Conservation (phyloP, 2,329 filamentous ascomycete genomes). For the Aureobasidium sp. region DNA sequence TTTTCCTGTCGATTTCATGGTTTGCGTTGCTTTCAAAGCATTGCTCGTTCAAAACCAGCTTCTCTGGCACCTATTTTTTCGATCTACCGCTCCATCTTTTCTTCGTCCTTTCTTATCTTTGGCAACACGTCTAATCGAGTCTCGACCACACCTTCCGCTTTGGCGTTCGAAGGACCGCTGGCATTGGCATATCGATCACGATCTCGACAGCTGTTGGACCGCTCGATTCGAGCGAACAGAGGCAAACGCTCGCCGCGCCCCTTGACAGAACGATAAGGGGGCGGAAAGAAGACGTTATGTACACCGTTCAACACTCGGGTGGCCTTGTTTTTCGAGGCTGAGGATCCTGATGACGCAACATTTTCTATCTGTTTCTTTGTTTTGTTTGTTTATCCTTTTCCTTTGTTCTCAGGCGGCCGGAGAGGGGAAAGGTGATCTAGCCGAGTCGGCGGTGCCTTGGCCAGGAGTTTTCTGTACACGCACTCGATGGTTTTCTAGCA, state of each 20-base stretch:
- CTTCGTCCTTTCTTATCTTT: background rate
- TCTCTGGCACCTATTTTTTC: background rate
- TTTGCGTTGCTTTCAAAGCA: background rate
- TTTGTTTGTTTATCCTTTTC: conserved; percentile 4
- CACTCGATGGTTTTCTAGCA: background rate
- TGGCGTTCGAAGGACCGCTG: background rate
- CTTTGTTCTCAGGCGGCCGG: background rate
- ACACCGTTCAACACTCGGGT: conserved; percentile 2
- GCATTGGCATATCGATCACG: conserved; percentile 3
- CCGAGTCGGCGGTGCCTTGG: background rate
- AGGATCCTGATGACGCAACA: background rate
- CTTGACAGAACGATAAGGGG: conserved; percentile 1
- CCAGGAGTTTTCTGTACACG: background rate
- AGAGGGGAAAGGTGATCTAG: background rate
- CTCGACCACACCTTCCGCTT: background rate
- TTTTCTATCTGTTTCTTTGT: conserved; percentile 8
- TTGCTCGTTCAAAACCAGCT: background rate
- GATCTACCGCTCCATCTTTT: background rate
- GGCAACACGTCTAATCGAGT: background rate
- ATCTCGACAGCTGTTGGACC: conserved; percentile 11
- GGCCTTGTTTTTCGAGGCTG: background rate
- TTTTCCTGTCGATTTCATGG: conserved; percentile 4
- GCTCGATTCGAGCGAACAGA: conserved; percentile 5
- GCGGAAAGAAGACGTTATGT: background rate
- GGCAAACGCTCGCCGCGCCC: background rate